These are phyloP conservation scores for Rhodotorula sp. DNA, from an alignment of 1,284 basidiomycete species.

Conservation along the genomic window DNA sequence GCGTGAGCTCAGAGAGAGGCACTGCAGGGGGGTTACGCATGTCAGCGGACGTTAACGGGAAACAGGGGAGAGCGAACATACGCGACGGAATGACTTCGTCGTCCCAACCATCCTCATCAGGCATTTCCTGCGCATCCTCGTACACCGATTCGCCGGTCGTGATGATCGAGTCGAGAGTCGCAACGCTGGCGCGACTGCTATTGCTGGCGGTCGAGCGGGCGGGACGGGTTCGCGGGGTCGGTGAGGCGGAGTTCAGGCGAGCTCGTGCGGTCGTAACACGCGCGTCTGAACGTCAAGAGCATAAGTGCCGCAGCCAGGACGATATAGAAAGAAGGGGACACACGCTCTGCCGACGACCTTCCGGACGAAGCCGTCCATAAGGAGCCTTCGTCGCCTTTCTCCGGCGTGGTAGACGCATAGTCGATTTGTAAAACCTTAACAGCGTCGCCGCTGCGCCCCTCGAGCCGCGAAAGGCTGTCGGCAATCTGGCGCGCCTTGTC, in stretches of 20 bases:
- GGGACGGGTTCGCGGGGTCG: neutral
- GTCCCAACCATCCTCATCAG: neutral
- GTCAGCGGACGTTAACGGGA: neutral
- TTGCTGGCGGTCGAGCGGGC: neutral
- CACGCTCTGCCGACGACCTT: too few species aligned
- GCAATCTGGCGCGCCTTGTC: neutral
- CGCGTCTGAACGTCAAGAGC: too few species aligned
- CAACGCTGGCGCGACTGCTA: constrained; percentile 6
- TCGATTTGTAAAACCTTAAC: neutral
- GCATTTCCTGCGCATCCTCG: constrained; percentile 22
- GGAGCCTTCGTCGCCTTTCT: neutral
- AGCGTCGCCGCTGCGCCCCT: neutral
- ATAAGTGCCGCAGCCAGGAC: too few species aligned
- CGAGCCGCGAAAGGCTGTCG: neutral
- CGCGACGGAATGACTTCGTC: neutral
- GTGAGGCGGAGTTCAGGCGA: too few species aligned
- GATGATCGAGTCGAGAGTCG: constrained; percentile 13
- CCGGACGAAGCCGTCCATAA: too few species aligned
- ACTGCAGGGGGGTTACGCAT: neutral
- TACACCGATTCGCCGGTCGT: constrained; percentile 30
- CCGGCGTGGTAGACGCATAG: neutral
- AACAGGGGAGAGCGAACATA: neutral
- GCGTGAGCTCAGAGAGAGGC: neutral
- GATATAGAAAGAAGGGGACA: too few species aligned
- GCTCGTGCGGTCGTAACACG: too few species aligned